phyloP scores from a whole-genome alignment of 1,139 yeast genomes.

The Hyphopichia fennica region DNA sequence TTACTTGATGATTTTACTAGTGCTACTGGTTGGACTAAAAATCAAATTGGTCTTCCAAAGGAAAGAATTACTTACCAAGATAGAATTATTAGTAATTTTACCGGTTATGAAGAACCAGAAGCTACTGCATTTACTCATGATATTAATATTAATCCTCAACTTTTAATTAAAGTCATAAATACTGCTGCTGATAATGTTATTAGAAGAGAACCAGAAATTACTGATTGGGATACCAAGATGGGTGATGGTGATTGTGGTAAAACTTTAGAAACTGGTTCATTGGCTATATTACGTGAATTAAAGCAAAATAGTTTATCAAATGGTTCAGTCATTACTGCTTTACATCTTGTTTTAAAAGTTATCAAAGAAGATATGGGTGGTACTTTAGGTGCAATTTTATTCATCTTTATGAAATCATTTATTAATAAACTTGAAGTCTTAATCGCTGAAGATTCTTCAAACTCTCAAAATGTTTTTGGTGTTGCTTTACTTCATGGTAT shows the following conservation, averaged over 20 bases:
- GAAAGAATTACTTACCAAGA: conserved; percentile 23
- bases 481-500: conserved; percentile 29
- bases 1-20: conserved; percentile 37
- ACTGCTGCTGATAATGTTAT: conserved; percentile 39
- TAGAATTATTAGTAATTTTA: conserved; percentile 37
- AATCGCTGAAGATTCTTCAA: conserved; percentile 10
- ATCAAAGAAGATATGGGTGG: conserved; percentile 57
- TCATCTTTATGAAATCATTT: conserved; percentile 46
- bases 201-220: conserved; percentile 63
- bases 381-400: conserved; percentile 50
- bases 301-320: conserved; percentile 23
- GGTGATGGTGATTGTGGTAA: conserved; percentile 94
- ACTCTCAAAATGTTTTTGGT: conserved; percentile 20
- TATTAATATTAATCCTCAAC: conserved; percentile 29
- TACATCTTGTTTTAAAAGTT: conserved; percentile 36
- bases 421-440: conserved; percentile 28
- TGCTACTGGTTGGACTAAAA: conserved; percentile 38
- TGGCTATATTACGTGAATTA: conserved; percentile 55
- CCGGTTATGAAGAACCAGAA: conserved; percentile 29
- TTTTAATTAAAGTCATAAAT: conserved; percentile 27
- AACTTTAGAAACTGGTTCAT: conserved; percentile 71
- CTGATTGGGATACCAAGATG: conserved; percentile 72
- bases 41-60: conserved; percentile 7
- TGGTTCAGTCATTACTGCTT: conserved; percentile 13
- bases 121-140: conserved; percentile 18